phyloP scores from a whole-genome alignment of 2,329 filamentous ascomycete genomes.

The Alternaria tenuissima region DNA sequence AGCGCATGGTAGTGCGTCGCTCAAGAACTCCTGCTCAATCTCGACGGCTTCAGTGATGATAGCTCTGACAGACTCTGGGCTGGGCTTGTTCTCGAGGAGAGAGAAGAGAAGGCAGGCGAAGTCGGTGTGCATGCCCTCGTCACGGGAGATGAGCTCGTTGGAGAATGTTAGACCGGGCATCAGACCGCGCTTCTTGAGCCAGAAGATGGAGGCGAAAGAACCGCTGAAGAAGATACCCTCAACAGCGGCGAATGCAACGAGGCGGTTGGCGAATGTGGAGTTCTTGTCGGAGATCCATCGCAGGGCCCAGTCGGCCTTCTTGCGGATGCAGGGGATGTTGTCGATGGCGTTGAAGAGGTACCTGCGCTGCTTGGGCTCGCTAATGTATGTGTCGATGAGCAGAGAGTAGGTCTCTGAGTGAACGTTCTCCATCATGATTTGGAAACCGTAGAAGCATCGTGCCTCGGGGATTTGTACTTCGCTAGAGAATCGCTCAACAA shows the following conservation, averaged over 20 bases:
- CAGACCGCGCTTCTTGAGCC: conserved; percentile 99
- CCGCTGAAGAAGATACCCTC: conserved; percentile 99
- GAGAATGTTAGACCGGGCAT: conserved; percentile 99
- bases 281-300: conserved; percentile 93
- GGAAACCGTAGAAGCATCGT: conserved; percentile 99
- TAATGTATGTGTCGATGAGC: conserved; percentile 99
- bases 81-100: conserved; percentile 92
- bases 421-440: conserved; percentile 99
- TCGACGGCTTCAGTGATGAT: conserved; percentile 94
- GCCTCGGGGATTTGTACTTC: conserved; percentile 98
- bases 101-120: conserved; percentile 98
- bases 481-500: conserved; percentile 94
- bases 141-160: conserved; percentile 99
- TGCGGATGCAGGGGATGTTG: conserved; percentile 97
- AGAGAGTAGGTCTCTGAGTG: conserved; percentile 99
- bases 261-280: conserved; percentile 92
- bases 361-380: conserved; percentile 90
- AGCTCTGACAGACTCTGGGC: conserved; percentile 78
- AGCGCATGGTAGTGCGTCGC: conserved; percentile 89
- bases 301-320: conserved; percentile 98
- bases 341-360: conserved; percentile 99
- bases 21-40: conserved; percentile 98
- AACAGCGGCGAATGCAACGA: conserved; percentile 95
- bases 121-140: conserved; percentile 99
- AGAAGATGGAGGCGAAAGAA: conserved; percentile 99